Conservation (phyloP, 2,329 filamentous ascomycete species). For the Trichoderma gracile region DNA sequence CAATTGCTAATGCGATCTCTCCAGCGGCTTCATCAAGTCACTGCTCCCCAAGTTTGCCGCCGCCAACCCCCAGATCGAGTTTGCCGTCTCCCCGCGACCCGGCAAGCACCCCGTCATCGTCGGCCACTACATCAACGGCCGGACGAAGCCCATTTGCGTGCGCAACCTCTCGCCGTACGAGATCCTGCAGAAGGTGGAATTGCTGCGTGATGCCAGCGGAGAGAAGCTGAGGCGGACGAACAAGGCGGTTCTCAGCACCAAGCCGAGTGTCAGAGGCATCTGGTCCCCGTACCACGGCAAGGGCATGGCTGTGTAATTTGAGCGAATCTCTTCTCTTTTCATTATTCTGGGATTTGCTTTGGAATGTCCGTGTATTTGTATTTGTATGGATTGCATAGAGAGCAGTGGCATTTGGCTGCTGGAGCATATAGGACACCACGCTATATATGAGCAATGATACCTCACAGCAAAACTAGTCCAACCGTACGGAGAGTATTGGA, state of each 20-base stretch:
- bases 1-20: not conserved
- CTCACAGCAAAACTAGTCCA: not conserved
- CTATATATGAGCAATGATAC: conserved; percentile 15
- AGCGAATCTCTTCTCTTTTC: conserved; percentile 9
- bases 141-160: conserved; percentile 82
- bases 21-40: conserved; percentile 77
- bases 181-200: conserved; percentile 75
- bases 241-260: conserved; percentile 65
- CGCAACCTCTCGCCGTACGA: conserved; percentile 79
- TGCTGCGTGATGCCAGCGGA: conserved; percentile 72
- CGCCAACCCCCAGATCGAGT: conserved; percentile 83
- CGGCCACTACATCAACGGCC: conserved; percentile 90
- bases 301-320: conserved; percentile 52
- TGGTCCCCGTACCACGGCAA: conserved; percentile 71
- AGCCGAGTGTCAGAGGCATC: conserved; percentile 66
- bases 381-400: conserved; percentile 30
- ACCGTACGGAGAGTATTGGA: not conserved
- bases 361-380: conserved; percentile 36
- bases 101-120: conserved; percentile 84
- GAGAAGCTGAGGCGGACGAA: conserved; percentile 67
- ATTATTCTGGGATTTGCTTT: conserved; percentile 1
- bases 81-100: conserved; percentile 88
- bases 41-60: conserved; percentile 75
- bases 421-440: conserved; percentile 28
- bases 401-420: conserved; percentile 35